phyloP scores from a whole-genome alignment of 495 filamentous ascomycete genomes.

The Podospora pseudoanserina region DNA sequence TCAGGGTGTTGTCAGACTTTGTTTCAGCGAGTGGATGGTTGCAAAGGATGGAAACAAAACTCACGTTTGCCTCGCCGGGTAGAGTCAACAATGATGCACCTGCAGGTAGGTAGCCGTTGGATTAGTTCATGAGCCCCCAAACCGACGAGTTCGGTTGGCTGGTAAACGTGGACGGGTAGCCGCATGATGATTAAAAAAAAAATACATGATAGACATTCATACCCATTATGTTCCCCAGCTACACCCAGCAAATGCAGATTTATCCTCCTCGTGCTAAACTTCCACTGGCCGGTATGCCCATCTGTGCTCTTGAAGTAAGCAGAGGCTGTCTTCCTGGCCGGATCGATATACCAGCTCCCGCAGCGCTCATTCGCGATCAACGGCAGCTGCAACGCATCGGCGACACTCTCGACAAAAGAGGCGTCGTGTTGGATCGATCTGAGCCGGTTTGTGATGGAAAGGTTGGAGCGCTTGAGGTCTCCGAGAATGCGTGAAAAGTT shows the following conservation, averaged over 20 bases:
- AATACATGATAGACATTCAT: slow-evolving; percentile 18
- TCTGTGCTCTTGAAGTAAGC: slow-evolving; percentile 98
- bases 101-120: slow-evolving; percentile 29
- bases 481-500: slow-evolving; percentile 53
- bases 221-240: slow-evolving; percentile 63
- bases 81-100: slow-evolving; percentile 92
- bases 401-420: slow-evolving; percentile 58
- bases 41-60: slow-evolving; percentile 23
- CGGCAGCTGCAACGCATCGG: slow-evolving; percentile 55
- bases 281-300: slow-evolving; percentile 86
- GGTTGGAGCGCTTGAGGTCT: slow-evolving; percentile 66
- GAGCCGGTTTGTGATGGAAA: slow-evolving; percentile 76
- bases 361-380: slow-evolving; percentile 92
- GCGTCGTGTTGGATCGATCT: slow-evolving; percentile 67
- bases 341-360: slow-evolving; percentile 91
- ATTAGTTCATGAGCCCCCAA: neutral
- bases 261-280: slow-evolving; percentile 76
- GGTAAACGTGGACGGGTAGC: neutral
- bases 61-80: slow-evolving; percentile 83
- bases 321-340: slow-evolving; percentile 59
- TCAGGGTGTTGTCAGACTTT: neutral
- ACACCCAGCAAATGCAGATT: slow-evolving; percentile 74
- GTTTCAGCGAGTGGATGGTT: neutral
- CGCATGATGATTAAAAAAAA: neutral
- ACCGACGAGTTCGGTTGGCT: neutral